Evolutionary conservation across 2,329 filamentous ascomycete genomes (phyloP).

Genomic region (Phyllosticta ampelicida): DNA sequence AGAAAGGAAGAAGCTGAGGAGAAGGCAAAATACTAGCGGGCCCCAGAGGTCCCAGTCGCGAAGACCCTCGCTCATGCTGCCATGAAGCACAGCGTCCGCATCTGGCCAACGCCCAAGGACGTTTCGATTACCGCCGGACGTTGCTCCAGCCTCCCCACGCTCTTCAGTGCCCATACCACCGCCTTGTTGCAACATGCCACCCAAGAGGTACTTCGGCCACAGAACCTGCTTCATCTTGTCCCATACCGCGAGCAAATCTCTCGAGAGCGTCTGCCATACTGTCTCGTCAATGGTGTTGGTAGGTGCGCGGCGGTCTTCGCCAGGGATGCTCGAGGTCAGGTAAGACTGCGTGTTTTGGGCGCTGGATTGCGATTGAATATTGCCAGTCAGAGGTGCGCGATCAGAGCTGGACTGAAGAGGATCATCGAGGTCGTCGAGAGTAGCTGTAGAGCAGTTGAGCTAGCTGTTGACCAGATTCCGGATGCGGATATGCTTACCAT

Average conservation of each 20-base stretch:
- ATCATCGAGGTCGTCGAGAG: slow-evolving; percentile 88
- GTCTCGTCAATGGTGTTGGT: slow-evolving; percentile 94
- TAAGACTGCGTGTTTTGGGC: slow-evolving; percentile 58
- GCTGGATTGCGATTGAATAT: slow-evolving; percentile 54
- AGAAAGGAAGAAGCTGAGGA: slow-evolving; percentile 79
- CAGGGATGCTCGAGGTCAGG: slow-evolving; percentile 78
- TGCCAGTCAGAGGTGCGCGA: slow-evolving; percentile 71
- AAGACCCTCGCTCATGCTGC: slow-evolving; percentile 75
- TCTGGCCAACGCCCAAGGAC: slow-evolving; percentile 56
- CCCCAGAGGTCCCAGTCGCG: slow-evolving; percentile 98
- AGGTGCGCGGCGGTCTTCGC: slow-evolving; percentile 82
- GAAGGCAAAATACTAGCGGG: slow-evolving; percentile 83
- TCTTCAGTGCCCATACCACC: slow-evolving; percentile 49
- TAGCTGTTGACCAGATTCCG: slow-evolving; percentile 8
- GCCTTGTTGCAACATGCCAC: slow-evolving; percentile 48
- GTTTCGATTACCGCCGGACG: slow-evolving; percentile 39
- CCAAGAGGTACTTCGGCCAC: slow-evolving; percentile 87
- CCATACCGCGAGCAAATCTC: slow-evolving; percentile 88
- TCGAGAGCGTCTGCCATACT: slow-evolving; percentile 92
- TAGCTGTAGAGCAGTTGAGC: slow-evolving; percentile 41
- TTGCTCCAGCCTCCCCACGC: slow-evolving; percentile 38
- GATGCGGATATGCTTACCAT: slow-evolving; percentile 28
- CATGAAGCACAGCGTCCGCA: slow-evolving; percentile 54
- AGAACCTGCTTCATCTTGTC: slow-evolving; percentile 97
- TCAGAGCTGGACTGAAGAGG: slow-evolving; percentile 60